Base-by-base conservation (phyloP, 768 basidiomycete species). In the Pleurotus tuber-regium region DNA sequence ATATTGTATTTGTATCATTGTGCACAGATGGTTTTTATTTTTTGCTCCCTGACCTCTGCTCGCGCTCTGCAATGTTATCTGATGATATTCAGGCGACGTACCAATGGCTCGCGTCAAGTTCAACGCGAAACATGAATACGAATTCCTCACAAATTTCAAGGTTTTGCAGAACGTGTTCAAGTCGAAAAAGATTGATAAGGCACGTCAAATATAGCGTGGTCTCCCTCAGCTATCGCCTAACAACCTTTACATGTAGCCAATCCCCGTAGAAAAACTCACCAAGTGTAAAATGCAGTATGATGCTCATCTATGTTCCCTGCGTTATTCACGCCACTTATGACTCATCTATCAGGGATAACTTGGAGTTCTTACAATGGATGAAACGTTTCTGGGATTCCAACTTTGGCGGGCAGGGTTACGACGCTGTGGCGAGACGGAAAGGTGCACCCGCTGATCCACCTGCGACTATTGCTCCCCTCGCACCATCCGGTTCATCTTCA, bases 251-350 rank as follows among this genome's bases (percentile, higher is more conserved):
- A 18, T 28, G 8, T 59, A 97, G 92, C 95, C 95, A 23, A 94
- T 99, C 66, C 90, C 81, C 5, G 88, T 99, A n/a, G 96, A 98
- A 60, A 87, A 79, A 61, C 83, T 99, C 30, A 83, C 91, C 42
- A 95, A 95, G 71, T 99, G 97, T 76, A 98, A 98, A 75, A 98
- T 98, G 95, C 96, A 98, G 87, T 90, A 72, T n/a, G n/a, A n/a
- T n/a, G n/a, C n/a, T n/a, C n/a, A n/a, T n/a, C n/a, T n/a, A n/a
- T n/a, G n/a, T n/a, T n/a, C n/a, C n/a, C n/a, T n/a, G n/a, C n/a
- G n/a, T n/a, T n/a, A n/a, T n/a, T n/a, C n/a, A n/a, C n/a, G n/a
- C n/a, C n/a, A n/a, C n/a, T n/a, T n/a, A n/a, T n/a, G n/a, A n/a
- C n/a, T n/a, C 31, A 38, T 47, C 52, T 23, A 42, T 29, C 61